Evolutionary conservation across 1,284 basidiomycete species (phyloP).

Genomic region (Cerioporus squamosus): DNA sequence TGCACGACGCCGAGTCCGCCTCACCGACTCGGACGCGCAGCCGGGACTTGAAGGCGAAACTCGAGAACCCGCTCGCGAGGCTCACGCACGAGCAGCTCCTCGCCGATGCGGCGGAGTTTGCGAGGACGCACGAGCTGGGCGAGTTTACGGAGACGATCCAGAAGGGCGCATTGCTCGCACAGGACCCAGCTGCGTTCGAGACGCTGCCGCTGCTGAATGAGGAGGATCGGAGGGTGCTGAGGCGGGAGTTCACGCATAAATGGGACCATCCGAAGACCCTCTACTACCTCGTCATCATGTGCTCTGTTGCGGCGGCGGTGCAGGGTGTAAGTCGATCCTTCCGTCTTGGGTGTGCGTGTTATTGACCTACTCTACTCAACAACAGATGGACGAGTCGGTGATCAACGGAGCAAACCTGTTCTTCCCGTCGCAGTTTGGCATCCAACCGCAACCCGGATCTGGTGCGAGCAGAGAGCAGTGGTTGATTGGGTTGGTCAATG

Average conservation of each 20-base stretch:
- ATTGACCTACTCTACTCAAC: too few species aligned
- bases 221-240: constrained; percentile 57
- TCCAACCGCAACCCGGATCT: constrained; percentile 21
- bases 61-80: constrained; percentile 63
- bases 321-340: constrained; percentile 54
- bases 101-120: constrained; percentile 59
- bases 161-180: constrained; percentile 69
- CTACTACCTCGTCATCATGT: constrained; percentile 62
- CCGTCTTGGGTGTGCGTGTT: background rate
- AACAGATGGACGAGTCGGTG: constrained; percentile 66
- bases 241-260: constrained; percentile 63
- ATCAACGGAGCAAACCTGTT: constrained; percentile 77
- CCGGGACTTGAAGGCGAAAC: constrained; percentile 38
- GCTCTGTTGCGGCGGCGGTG: constrained; percentile 71
- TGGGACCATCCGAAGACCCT: constrained; percentile 64
- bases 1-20: constrained; percentile 22
- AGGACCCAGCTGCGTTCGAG: constrained; percentile 59
- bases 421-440: constrained; percentile 68
- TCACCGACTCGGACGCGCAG: constrained; percentile 20
- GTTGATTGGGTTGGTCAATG: constrained; percentile 77
- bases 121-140: constrained; percentile 51
- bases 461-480: constrained; percentile 53
- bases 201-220: constrained; percentile 55
- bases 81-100: constrained; percentile 59
- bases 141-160: constrained; percentile 54